Base-by-base conservation (phyloP, 495 filamentous ascomycete genomes). In the Hamigera avellanea region DNA sequence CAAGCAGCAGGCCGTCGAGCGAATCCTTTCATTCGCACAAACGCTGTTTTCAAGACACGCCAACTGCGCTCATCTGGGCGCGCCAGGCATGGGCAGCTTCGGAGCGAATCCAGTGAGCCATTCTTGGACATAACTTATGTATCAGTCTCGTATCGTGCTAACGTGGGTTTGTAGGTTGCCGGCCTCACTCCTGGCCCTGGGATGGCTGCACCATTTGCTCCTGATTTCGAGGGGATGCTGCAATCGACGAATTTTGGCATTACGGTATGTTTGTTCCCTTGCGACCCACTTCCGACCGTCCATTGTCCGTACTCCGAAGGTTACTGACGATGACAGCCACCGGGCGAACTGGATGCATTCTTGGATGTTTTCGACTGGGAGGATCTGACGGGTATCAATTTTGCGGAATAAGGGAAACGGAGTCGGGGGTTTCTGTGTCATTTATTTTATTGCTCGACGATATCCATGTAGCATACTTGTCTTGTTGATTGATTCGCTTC, bases 351-450 rank as follows among this genome's bases (percentile, higher is more conserved):
- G n/a, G 62, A 65, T 33, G 57, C 58, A 26, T 65, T 62, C 39
- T 45, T 67, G 8, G 61, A 64, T 26, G 58, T 62, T 0, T 65
- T 65, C 37, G 55, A 67, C 36, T 67, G 61, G 61, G 61, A 59
- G 19, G 59, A 67, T 40, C 32, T 65, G 26, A 51, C 61, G 14
- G 57, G 55, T 2, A 50, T 62, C 35, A 45, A 57, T 0, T 48
- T 63, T 14, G 48, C 45, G 32, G 47, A 49, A 33, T 51, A 38
- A 48, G 19, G n/a, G 33, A 26, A 23, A 9, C 5, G 21, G n/a
- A n/a, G n/a, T n/a, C n/a, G n/a, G n/a, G n/a, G n/a, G n/a, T n/a
- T n/a, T n/a, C n/a, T n/a, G n/a, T n/a, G n/a, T n/a, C n/a, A n/a
- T n/a, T 16, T 13, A 25, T 18, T 13, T 33, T 17, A 1, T n/a